A percentile compares a stretch with the other conserved stretches of the same genome.
Conservation (phyloP, 148 eudicot species). For the Heliosperma pusillum region DNA sequence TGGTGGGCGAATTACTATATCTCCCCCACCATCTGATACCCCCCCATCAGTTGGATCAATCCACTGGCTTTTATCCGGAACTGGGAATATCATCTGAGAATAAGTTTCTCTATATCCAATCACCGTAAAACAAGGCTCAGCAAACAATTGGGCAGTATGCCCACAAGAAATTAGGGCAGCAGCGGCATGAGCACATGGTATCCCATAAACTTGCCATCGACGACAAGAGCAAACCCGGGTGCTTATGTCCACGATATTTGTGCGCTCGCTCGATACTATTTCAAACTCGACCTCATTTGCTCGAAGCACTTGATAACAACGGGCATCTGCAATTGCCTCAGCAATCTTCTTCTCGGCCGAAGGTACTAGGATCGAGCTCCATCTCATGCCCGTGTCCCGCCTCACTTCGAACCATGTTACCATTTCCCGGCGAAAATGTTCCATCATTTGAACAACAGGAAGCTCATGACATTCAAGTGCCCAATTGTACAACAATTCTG, state of each 20-base stretch:
- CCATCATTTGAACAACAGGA: constrained; percentile 94
- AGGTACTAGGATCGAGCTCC: constrained; percentile 78
- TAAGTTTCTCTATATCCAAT: constrained; percentile 78
- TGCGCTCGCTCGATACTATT: constrained; percentile 91
- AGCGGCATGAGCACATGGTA: constrained; percentile 96
- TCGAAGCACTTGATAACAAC: constrained; percentile 89
- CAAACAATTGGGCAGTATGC: constrained; percentile 72
- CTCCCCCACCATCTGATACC: constrained; percentile 50
- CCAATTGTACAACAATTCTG: constrained; percentile 82
- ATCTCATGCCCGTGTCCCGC: constrained; percentile 47
- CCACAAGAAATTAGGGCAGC: constrained; percentile 97
- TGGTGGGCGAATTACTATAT: constrained; percentile 64
- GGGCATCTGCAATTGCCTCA: constrained; percentile 85
- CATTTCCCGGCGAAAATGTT: constrained; percentile 71
- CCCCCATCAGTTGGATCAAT: constrained; percentile 50
- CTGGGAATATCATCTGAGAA: constrained; percentile 62
- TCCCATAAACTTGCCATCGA: constrained; percentile 91
- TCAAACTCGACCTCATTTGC: constrained; percentile 98
- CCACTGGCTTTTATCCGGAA: constrained; percentile 80
- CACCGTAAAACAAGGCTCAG: constrained; percentile 84
- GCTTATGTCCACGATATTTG: constrained; percentile 89
- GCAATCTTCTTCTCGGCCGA: constrained; percentile 78
- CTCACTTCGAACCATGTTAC: constrained; percentile 69
- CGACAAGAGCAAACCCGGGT: constrained; percentile 80
- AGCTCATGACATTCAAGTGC: constrained; percentile 93